Percentiles rank a stretch among this genome's conserved stretches.
phyloP scores from a whole-genome alignment of 345 rosid species.

The Brassica cretica region DNA sequence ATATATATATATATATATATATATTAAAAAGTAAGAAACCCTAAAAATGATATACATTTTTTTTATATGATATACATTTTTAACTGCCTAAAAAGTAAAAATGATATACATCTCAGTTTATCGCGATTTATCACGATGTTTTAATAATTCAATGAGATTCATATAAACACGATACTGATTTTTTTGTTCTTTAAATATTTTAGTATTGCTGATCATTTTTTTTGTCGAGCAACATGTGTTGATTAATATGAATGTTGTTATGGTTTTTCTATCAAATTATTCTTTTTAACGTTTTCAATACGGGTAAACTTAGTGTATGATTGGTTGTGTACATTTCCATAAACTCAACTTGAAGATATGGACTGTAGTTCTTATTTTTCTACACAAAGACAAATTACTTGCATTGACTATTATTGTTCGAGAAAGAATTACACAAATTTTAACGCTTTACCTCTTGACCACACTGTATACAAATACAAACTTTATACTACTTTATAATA shows the following conservation, averaged over 20 bases:
- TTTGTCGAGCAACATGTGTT: neutral
- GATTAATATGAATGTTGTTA: neutral
- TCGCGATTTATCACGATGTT: neutral
- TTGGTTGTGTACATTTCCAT: constrained; percentile 12
- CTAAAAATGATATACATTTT: no score
- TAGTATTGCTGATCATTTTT: neutral
- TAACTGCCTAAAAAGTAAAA: no score
- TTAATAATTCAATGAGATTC: neutral
- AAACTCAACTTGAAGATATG: neutral
- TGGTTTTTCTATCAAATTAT: neutral
- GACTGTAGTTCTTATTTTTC: neutral
- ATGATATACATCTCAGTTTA: neutral
- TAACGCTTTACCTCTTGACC: neutral
- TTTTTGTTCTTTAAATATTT: neutral
- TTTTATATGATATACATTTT: no score
- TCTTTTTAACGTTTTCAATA: constrained; percentile 14
- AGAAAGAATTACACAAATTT: neutral
- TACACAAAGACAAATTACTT: neutral
- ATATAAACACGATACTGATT: neutral
- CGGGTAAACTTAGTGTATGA: neutral
- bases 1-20: no score
- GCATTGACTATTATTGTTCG: neutral
- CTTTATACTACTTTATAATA: neutral
- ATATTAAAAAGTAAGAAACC: no score
- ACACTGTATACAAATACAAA: neutral